Conservation (phyloP, 805 yeast genomes). For the Spathaspora gorwiae region DNA sequence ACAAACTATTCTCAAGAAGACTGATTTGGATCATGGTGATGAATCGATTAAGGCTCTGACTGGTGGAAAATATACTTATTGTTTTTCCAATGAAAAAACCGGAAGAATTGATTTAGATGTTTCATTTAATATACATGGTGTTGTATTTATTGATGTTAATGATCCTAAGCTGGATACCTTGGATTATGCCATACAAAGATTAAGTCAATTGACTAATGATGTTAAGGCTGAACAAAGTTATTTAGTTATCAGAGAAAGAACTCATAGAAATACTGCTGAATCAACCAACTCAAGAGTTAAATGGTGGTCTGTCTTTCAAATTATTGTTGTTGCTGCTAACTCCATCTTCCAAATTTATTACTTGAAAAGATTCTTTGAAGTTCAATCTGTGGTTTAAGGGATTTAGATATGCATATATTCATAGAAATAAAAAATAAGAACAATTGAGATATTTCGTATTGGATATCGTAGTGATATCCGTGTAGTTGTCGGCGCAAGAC, state of each 20-base stretch:
- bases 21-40: constrained; percentile 76
- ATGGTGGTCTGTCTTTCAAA: constrained; percentile 95
- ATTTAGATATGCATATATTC: neutral
- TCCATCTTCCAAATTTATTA: constrained; percentile 91
- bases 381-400: constrained; percentile 73
- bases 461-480: no score
- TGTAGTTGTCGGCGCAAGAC: no score
- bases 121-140: constrained; percentile 92
- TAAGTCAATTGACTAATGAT: constrained; percentile 73
- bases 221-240: constrained; percentile 91
- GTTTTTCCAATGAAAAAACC: constrained; percentile 85
- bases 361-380: constrained; percentile 92
- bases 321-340: constrained; percentile 78
- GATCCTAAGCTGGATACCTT: constrained; percentile 73
- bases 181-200: constrained; percentile 76
- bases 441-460: no score
- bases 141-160: constrained; percentile 75
- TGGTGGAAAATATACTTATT: constrained; percentile 76
- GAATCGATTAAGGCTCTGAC: constrained; percentile 59
- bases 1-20: constrained; percentile 45
- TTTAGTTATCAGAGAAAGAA: constrained; percentile 92
- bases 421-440: no score
- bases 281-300: constrained; percentile 94
- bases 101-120: constrained; percentile 78
- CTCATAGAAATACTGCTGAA: constrained; percentile 98